These are phyloP conservation scores for Daldinia bambusicola DNA, from an alignment of 495 filamentous ascomycete species.

Conservation along the genomic window DNA sequence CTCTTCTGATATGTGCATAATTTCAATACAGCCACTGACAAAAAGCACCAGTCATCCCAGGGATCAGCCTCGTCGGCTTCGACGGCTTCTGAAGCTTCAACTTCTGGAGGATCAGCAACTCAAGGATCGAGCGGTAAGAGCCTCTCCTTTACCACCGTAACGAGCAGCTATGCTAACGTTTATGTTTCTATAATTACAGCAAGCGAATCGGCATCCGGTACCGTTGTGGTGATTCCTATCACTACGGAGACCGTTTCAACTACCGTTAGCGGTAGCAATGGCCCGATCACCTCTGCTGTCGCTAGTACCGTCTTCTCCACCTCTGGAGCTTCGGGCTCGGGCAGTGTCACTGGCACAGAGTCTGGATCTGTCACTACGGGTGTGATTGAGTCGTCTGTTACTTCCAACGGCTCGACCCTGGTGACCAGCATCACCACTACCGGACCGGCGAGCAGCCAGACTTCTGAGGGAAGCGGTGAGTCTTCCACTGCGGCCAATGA, in stretches of 20 bases:
- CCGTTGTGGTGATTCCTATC: conserved; percentile 28
- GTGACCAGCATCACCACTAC: conserved; percentile 42
- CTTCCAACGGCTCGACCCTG: conserved; percentile 51
- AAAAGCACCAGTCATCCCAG: conserved; percentile 6
- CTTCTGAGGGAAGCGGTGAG: conserved; percentile 16
- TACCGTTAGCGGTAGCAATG: conserved; percentile 48
- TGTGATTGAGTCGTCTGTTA: conserved; percentile 44
- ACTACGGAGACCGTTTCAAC: conserved; percentile 45
- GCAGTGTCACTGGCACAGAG: conserved; percentile 33
- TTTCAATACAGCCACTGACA: conserved; percentile 11
- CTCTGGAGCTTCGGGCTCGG: conserved; percentile 23
- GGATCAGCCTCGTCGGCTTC: conserved; percentile 9
- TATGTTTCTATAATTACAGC: conserved; percentile 5
- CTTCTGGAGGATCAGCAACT: conserved; percentile 43
- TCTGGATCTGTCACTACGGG: conserved; percentile 40
- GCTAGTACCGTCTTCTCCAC: conserved; percentile 45
- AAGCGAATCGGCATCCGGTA: conserved; percentile 2
- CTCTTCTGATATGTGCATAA: not conserved
- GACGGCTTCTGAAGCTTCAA: conserved; percentile 2
- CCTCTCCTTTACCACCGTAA: conserved; percentile 10
- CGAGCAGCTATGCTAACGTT: conserved; percentile 26
- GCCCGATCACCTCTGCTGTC: conserved; percentile 41
- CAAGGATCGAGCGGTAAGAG: conserved; percentile 15
- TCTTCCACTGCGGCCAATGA: conserved; percentile 10
- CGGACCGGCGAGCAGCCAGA: conserved; percentile 31